These are phyloP conservation scores for Euphorbia neoarborescens DNA, from an alignment of 441 rosid genomes.

Conservation along the genomic window DNA sequence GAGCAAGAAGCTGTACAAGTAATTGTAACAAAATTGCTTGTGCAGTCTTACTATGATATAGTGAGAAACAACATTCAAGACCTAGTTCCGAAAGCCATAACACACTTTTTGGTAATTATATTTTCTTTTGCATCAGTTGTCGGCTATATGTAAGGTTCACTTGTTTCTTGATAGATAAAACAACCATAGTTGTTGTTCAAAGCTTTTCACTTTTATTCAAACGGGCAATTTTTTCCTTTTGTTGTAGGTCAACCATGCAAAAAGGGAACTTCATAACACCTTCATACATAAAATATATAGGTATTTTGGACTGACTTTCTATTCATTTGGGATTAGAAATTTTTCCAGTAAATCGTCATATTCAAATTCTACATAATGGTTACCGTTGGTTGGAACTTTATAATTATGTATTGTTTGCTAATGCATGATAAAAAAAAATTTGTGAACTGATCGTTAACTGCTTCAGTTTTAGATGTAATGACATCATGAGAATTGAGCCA, in stretches of 20 bases:
- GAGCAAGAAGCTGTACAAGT: slow-evolving; percentile 30
- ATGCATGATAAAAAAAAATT: too few species aligned
- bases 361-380: neutral
- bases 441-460: too few species aligned
- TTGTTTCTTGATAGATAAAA: neutral
- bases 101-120: slow-evolving; percentile 37
- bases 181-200: neutral
- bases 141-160: neutral
- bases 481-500: too few species aligned
- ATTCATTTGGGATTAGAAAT: neutral
- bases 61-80: slow-evolving; percentile 37
- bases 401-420: too few species aligned
- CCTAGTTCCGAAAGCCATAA: slow-evolving; percentile 35
- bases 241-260: slow-evolving; percentile 36
- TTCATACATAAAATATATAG: slow-evolving; percentile 30
- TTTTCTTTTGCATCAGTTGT: neutral
- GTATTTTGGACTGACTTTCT: neutral
- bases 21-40: slow-evolving; percentile 28
- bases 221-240: slow-evolving; percentile 4
- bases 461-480: too few species aligned
- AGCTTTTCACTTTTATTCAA: neutral
- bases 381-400: neutral
- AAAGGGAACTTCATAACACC: slow-evolving; percentile 31
- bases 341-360: neutral
- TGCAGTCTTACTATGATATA: slow-evolving; percentile 34